Evolutionary conservation across 495 filamentous ascomycete genomes (phyloP), one percentile per base, ranked within the genome.

Genomic region (Aspergillus bertholletiae): DNA sequence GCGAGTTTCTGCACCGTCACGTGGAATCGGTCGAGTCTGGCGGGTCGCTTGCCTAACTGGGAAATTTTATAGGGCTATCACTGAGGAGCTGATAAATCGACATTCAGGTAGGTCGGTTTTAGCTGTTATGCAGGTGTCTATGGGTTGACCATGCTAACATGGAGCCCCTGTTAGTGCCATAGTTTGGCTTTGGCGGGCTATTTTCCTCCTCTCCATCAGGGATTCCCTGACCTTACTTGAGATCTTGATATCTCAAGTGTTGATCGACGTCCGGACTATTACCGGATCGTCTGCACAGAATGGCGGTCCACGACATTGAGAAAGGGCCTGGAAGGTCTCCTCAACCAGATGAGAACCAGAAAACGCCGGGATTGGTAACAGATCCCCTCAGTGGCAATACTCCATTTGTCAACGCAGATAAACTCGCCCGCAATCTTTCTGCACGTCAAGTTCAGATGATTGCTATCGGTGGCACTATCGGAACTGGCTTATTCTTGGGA

Each of bases 401-500:
- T 24, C 65, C 52, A 1, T 41, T 60, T 35, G 58, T 68, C 52
- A 61, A 59, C 28, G 66, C 68, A 5, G 65, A 72, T 54, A 65
- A 64, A 46, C 62, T 75, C 12, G 68, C 71, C 11, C 68, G 72
- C 7, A 66, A 64, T 18, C 55, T 64, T 17, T 75, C 68, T 23
- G 69, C 76, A 5, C 73, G 82, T 5, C 81, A 85, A 53, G 78
- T 83, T 15, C 81, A 85, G 62, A 83, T 87, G 77, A 79, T 84
- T 35, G 82, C 83, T 13, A 80, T 85, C 34, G 81, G 81, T 20
- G 82, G 82, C 27, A 84, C 83, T 5, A 86, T 87, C 52, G 83
- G 84, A 9, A 88, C 85, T 5, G 86, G 84, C 28, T 64, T 89
- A 24, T 84, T 88, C 60, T 70, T 88, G 20, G 82, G 84, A 34